phyloP scores from a whole-genome alignment of 1,284 basidiomycete species.

The Trichosporon faecale region DNA sequence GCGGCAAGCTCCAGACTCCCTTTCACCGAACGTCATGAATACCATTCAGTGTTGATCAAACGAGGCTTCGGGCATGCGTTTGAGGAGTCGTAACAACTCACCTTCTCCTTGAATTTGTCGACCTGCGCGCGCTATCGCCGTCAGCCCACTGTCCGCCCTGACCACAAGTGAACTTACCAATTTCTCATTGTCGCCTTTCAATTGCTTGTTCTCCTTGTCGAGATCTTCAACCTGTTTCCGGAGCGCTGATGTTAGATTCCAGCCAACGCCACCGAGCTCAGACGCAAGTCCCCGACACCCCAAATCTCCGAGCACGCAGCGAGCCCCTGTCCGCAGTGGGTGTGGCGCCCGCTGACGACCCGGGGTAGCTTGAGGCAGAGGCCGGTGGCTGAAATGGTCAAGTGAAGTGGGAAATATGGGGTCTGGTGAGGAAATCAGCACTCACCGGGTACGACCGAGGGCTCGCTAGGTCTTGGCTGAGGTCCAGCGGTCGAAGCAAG shows the following conservation, averaged over 20 bases:
- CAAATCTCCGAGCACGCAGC: background rate
- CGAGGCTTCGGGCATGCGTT: background rate
- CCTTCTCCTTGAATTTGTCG: slow-evolving; percentile 66
- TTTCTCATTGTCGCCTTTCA: slow-evolving; percentile 38
- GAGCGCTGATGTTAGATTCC: slow-evolving; percentile 12
- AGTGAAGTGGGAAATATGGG: background rate
- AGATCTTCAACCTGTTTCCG: slow-evolving; percentile 60
- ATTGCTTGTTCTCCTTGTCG: slow-evolving; percentile 64
- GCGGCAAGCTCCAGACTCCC: background rate
- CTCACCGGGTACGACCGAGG: background rate
- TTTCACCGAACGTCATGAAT: background rate
- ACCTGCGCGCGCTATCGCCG: slow-evolving; percentile 70
- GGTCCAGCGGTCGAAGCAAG: slow-evolving; percentile 25
- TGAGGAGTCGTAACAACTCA: slow-evolving; percentile 25
- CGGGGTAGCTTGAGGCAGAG: background rate
- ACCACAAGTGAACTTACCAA: slow-evolving; percentile 24
- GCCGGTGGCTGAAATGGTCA: background rate
- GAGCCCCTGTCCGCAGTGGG: background rate
- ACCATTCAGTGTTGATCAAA: background rate
- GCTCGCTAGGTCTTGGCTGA: slow-evolving; percentile 11
- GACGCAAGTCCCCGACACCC: background rate
- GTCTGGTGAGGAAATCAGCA: background rate
- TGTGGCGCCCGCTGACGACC: background rate
- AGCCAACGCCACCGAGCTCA: background rate
- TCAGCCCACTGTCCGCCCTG: slow-evolving; percentile 5